A percentile compares a stretch with the other conserved stretches of the same genome.
These are phyloP conservation scores for Trichoderma erinaceum DNA, from an alignment of 495 filamentous ascomycete genomes.

Conservation along the genomic window DNA sequence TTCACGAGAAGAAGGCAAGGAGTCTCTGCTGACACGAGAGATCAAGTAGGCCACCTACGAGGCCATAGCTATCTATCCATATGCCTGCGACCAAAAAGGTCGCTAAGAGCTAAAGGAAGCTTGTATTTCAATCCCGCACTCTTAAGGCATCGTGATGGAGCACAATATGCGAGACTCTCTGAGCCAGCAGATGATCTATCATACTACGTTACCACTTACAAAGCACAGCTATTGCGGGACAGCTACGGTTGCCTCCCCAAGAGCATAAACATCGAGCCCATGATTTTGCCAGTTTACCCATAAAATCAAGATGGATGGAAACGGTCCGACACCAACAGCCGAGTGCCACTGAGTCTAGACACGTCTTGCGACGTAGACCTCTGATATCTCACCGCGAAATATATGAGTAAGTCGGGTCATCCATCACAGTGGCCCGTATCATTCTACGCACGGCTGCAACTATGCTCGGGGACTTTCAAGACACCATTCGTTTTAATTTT, in stretches of 20 bases:
- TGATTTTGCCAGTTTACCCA: background rate
- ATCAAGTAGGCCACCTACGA: background rate
- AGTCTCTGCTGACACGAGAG: background rate
- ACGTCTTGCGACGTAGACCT: background rate
- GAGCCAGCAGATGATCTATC: background rate
- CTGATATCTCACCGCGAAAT: background rate
- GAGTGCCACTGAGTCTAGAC: background rate
- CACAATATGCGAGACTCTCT: background rate
- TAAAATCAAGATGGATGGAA: no score
- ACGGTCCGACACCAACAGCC: no score
- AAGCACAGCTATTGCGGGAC: background rate
- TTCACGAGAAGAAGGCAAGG: background rate
- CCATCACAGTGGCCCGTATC: background rate
- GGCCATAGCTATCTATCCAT: background rate
- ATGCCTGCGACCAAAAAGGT: background rate
- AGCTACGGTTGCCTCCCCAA: background rate
- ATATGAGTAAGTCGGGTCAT: background rate
- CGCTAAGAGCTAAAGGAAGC: background rate
- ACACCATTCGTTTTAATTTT: background rate
- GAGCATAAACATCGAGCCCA: background rate
- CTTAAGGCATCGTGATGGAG: background rate
- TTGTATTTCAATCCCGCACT: background rate
- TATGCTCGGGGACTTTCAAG: background rate
- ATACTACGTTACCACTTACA: background rate
- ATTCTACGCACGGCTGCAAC: background rate